Evolutionary conservation across 2,329 filamentous ascomycete species (phyloP).

Genomic region (Hysterium pulicare): DNA sequence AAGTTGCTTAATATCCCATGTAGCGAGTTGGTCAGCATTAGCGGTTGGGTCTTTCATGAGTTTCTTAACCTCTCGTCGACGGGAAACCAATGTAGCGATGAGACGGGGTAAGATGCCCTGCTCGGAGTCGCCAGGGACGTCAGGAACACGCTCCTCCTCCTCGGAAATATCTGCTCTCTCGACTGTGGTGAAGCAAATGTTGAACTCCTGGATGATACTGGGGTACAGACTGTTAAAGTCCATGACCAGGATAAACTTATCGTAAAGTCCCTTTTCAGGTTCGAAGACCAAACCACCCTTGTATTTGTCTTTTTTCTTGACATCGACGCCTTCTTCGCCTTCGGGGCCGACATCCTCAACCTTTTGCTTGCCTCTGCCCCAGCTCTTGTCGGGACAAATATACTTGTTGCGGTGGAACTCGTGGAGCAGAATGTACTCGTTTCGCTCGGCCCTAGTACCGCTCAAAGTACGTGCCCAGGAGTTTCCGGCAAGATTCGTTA

Average conservation of each 20-base stretch:
- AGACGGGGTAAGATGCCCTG: slow-evolving; percentile 84
- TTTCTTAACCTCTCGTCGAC: slow-evolving; percentile 87
- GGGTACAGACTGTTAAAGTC: slow-evolving; percentile 99
- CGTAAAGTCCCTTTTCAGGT: slow-evolving; percentile 93
- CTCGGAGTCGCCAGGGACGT: slow-evolving; percentile 70
- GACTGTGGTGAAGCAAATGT: slow-evolving; percentile 98
- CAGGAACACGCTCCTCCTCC: slow-evolving; percentile 84
- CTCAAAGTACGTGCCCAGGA: slow-evolving; percentile 96
- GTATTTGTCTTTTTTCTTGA: slow-evolving; percentile 98
- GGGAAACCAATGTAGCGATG: slow-evolving; percentile 85
- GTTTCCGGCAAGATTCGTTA: slow-evolving; percentile 95
- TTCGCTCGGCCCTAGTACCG: slow-evolving; percentile 92
- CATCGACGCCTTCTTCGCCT: slow-evolving; percentile 63
- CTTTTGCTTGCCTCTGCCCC: slow-evolving; percentile 70
- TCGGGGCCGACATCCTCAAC: slow-evolving; percentile 70
- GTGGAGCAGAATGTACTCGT: slow-evolving; percentile 98
- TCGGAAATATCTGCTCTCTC: slow-evolving; percentile 69
- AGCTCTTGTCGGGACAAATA: slow-evolving; percentile 94
- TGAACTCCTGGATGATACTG: slow-evolving; percentile 98
- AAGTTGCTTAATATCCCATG: slow-evolving; percentile 98
- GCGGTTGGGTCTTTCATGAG: slow-evolving; percentile 94
- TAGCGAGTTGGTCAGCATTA: slow-evolving; percentile 79
- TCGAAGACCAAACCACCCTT: slow-evolving; percentile 98
- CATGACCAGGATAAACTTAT: slow-evolving; percentile 98
- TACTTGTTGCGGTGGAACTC: slow-evolving; percentile 97